Base-by-base conservation (phyloP, 2,329 filamentous ascomycete genomes). In the Daldinia sp. region DNA sequence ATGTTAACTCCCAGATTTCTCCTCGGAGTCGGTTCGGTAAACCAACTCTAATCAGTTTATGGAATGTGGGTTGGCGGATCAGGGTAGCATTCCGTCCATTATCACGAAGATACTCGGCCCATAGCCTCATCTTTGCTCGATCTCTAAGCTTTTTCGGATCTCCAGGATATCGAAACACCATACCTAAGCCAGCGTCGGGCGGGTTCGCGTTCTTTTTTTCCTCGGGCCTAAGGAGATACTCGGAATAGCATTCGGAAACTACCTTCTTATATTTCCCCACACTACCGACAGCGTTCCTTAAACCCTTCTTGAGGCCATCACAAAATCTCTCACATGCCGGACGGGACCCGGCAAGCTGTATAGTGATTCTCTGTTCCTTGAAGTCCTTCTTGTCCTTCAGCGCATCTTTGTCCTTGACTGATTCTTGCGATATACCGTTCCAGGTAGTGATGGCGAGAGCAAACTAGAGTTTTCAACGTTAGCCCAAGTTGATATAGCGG, bases 1-100 rank as follows among this genome's bases (percentile, higher is more conserved):
- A 97, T 0, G 93, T 92, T 65, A 97, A 82, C 78, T 99, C 95
- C 95, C 95, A 99, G 51, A 96, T 90, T 78, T 99, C 95, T 41
- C 95, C 95, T 66, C 95, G 85, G 49, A 99, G 82, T 47, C 95
- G 87, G 77, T 99, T 99, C 0, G 95, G 95, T 62, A 99, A 82
- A 66, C 95, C 95, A 68, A 99, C 95, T 54, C 95, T 88, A 67
- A 99, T 97, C 50, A 99, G 86, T 77, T 98, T 97, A 80, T 98
- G 95, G 72, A 98, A 98, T 23, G 95, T 98, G 3, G 95, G 94
- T 75, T 99, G 95, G 59, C 95, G 91, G 61, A 99, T 90, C 53
- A 99, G 80, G 1, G 94, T 98, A 55, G 91, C 87, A 77, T 97
- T 98, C 59, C 95, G 89, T 51, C 95, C 95, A 74, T 98, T 98